These are phyloP conservation scores for Penicillium canescens DNA, from an alignment of 495 filamentous ascomycete species.

Conservation along the genomic window DNA sequence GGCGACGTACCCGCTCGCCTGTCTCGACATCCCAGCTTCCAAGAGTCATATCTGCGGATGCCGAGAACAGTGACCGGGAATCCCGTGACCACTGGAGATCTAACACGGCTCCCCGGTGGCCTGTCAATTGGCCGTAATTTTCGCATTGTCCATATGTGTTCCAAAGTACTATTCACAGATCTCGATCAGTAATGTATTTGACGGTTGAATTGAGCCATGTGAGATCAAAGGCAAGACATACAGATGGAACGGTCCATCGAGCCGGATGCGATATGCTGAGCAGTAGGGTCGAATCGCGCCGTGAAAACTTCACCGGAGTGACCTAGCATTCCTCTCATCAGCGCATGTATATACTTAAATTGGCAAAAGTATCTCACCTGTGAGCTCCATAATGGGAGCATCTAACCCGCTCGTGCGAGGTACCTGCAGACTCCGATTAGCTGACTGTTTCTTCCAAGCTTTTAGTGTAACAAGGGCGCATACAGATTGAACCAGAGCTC, in stretches of 20 bases:
- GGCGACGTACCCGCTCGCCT: conserved; percentile 81
- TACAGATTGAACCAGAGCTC: conserved; percentile 83
- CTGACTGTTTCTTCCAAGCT: neutral
- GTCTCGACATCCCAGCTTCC: conserved; percentile 95
- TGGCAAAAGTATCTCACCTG: conserved; percentile 52
- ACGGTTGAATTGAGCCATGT: neutral
- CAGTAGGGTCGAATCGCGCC: conserved; percentile 85
- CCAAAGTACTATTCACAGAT: conserved; percentile 72
- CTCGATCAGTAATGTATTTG: conserved; percentile 2
- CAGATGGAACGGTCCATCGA: conserved; percentile 92
- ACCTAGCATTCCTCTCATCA: conserved; percentile 37
- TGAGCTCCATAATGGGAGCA: conserved; percentile 92
- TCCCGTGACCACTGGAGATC: conserved; percentile 97
- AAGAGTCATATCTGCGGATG: conserved; percentile 87
- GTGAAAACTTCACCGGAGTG: conserved; percentile 84
- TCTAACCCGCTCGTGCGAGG: conserved; percentile 83
- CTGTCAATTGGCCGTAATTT: conserved; percentile 84
- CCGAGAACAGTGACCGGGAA: conserved; percentile 85
- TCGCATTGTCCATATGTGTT: conserved; percentile 87
- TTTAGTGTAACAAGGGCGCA: conserved; percentile 30
- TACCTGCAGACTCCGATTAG: conserved; percentile 51
- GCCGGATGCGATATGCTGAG: conserved; percentile 87
- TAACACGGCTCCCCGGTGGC: conserved; percentile 86
- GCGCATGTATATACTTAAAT: neutral
- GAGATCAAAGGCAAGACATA: conserved; percentile 40